These are phyloP conservation scores for Pichia kluyveri DNA, from an alignment of 805 yeast species.

Conservation along the genomic window DNA sequence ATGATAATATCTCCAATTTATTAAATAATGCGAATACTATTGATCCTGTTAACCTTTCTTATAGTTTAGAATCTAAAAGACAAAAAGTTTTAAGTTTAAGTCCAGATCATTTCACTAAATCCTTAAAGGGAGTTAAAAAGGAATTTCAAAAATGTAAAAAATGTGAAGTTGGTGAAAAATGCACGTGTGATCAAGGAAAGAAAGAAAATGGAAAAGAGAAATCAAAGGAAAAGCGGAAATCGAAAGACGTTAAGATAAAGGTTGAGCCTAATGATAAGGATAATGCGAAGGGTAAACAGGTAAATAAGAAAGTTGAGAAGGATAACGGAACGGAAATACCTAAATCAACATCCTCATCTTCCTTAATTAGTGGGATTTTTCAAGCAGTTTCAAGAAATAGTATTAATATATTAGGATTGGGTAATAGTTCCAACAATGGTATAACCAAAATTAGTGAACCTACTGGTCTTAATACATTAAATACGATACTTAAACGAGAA, in stretches of 20 bases:
- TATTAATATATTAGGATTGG: conserved; percentile 3
- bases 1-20: background rate
- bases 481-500: conserved; percentile 5
- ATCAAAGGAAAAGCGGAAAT: too few relatives aligned
- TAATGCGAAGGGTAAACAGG: too few relatives aligned
- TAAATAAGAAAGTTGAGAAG: too few relatives aligned
- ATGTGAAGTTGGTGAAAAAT: conserved; percentile 5
- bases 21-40: conserved; percentile 16
- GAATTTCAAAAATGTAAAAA: conserved; percentile 7
- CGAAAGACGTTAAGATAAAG: too few relatives aligned
- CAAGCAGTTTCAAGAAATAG: conserved; percentile 5
- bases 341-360: background rate
- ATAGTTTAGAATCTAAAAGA: conserved; percentile 24
- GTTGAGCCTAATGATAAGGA: too few relatives aligned
- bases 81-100: conserved; percentile 11
- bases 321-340: background rate
- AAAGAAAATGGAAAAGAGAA: too few relatives aligned
- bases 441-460: background rate
- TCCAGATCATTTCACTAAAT: background rate
- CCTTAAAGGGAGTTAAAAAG: background rate
- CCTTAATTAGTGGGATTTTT: conserved; percentile 5
- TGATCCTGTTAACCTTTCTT: conserved; percentile 27
- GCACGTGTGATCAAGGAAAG: conserved; percentile 1
- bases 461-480: background rate
- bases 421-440: conserved; percentile 2